Evolutionary conservation across 768 basidiomycete species (phyloP).

Genomic region (Mycena polygramma): DNA sequence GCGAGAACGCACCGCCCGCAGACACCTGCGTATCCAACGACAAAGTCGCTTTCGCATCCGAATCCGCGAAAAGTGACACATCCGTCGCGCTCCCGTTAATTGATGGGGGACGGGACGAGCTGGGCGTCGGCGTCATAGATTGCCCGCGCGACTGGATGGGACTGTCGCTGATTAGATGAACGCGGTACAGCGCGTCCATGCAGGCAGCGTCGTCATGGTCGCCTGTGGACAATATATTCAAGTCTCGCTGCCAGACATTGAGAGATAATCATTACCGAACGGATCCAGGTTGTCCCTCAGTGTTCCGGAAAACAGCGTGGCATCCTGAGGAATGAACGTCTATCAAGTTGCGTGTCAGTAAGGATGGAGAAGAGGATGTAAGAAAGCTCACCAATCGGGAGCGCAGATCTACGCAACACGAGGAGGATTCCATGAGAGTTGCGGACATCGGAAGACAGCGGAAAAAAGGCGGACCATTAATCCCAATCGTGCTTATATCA

Average conservation of each 20-base stretch:
- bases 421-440: no score
- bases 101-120: slow-evolving; percentile 58
- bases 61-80: slow-evolving; percentile 62
- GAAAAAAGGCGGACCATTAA: slow-evolving; percentile 37
- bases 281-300: slow-evolving; percentile 38
- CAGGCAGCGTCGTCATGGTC: slow-evolving; percentile 88
- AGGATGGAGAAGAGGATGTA: no score
- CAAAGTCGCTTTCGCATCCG: slow-evolving; percentile 69
- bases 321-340: slow-evolving; percentile 68
- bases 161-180: slow-evolving; percentile 76
- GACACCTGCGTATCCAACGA: slow-evolving; percentile 85
- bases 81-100: slow-evolving; percentile 46
- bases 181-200: slow-evolving; percentile 82
- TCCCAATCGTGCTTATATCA: slow-evolving; percentile 73
- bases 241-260: no score
- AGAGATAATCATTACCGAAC: slow-evolving; percentile 1
- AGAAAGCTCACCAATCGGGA: no score
- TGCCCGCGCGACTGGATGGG: slow-evolving; percentile 59
- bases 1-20: slow-evolving; percentile 62
- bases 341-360: background rate
- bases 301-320: slow-evolving; percentile 73
- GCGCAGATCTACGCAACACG: slow-evolving; percentile 45
- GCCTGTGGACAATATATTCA: slow-evolving; percentile 6
- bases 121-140: slow-evolving; percentile 62
- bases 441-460: no score